Conservation (phyloP, 2,329 filamentous ascomycete genomes). For the Graphilbum ipis-grandicollis region DNA sequence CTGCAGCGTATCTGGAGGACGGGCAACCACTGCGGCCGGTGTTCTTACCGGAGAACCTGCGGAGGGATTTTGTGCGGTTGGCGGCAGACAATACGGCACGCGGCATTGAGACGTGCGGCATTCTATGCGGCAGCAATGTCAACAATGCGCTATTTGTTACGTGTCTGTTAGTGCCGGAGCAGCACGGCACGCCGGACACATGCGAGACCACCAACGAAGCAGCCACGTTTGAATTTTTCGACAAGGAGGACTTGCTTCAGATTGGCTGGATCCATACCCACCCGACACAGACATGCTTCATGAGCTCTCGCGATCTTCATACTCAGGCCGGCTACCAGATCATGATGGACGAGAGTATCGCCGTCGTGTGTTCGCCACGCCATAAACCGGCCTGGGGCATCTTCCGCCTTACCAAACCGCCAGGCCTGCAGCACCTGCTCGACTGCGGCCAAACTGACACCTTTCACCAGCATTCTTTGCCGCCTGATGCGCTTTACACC, state of each 20-base stretch:
- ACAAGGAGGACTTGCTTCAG: slow-evolving; percentile 65
- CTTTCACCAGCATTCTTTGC: slow-evolving; percentile 57
- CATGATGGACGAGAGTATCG: slow-evolving; percentile 91
- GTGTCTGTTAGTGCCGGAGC: slow-evolving; percentile 76
- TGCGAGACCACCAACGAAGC: slow-evolving; percentile 86
- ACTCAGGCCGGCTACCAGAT: slow-evolving; percentile 90
- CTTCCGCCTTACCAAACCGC: slow-evolving; percentile 85
- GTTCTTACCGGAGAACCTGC: slow-evolving; percentile 65
- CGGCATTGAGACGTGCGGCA: slow-evolving; percentile 88
- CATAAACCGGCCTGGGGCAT: slow-evolving; percentile 72
- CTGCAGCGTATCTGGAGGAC: slow-evolving; percentile 78
- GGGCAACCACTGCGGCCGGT: slow-evolving; percentile 73
- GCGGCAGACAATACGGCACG: slow-evolving; percentile 59
- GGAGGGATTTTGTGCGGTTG: slow-evolving; percentile 54
- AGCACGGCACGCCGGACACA: slow-evolving; percentile 77
- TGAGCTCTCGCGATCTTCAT: slow-evolving; percentile 86
- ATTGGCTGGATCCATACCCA: slow-evolving; percentile 98
- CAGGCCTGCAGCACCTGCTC: slow-evolving; percentile 71
- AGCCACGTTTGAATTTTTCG: slow-evolving; percentile 76
- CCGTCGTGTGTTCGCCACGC: slow-evolving; percentile 85
- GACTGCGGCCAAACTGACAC: slow-evolving; percentile 60
- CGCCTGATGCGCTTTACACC: slow-evolving; percentile 52
- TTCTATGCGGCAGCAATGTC: slow-evolving; percentile 77
- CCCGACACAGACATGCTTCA: slow-evolving; percentile 91
- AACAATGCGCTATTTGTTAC: slow-evolving; percentile 90